phyloP scores from a whole-genome alignment of 1,139 yeast species.

The Entelexis sorbosivorans region DNA sequence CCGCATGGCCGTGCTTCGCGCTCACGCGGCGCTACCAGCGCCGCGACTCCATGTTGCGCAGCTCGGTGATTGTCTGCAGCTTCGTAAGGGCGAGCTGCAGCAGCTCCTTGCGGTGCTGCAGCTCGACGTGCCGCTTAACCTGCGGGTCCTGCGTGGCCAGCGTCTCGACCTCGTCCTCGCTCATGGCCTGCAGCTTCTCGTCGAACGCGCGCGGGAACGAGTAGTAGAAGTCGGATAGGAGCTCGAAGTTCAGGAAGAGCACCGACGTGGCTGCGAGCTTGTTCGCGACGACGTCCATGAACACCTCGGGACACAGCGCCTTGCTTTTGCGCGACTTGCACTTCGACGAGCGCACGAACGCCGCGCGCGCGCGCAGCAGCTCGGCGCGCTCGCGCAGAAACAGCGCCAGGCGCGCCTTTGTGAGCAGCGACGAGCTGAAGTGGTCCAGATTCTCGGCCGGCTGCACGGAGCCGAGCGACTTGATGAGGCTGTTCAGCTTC shows the following conservation, averaged over 20 bases:
- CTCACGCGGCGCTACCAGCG: too few species aligned
- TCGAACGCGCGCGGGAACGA: constrained; percentile 93
- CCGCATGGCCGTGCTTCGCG: too few species aligned
- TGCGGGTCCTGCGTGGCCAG: constrained; percentile 95
- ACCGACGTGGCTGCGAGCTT: constrained; percentile 90
- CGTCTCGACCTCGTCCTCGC: constrained; percentile 66
- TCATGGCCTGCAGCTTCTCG: constrained; percentile 49
- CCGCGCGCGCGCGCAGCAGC: constrained; percentile 62
- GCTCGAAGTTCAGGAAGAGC: constrained; percentile 81
- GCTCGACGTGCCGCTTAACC: constrained; percentile 76
- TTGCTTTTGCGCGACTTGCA: constrained; percentile 73
- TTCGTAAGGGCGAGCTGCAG: constrained; percentile 72
- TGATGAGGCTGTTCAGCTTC: constrained; percentile 46
- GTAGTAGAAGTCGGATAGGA: constrained; percentile 87
- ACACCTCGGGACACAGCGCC: constrained; percentile 88
- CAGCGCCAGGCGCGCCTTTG: constrained; percentile 69
- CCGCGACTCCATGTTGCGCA: constrained; percentile 25
- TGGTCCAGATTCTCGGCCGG: constrained; percentile 55
- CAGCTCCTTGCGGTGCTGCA: constrained; percentile 85
- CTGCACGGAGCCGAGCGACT: constrained; percentile 27
- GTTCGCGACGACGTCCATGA: constrained; percentile 82
- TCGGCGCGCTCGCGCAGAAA: constrained; percentile 68
- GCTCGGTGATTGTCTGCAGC: constrained; percentile 77
- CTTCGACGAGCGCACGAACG: constrained; percentile 59
- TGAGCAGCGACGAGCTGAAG: constrained; percentile 58